Conservation (phyloP, 495 filamentous ascomycete species). For the Xylaria bambusicola region DNA sequence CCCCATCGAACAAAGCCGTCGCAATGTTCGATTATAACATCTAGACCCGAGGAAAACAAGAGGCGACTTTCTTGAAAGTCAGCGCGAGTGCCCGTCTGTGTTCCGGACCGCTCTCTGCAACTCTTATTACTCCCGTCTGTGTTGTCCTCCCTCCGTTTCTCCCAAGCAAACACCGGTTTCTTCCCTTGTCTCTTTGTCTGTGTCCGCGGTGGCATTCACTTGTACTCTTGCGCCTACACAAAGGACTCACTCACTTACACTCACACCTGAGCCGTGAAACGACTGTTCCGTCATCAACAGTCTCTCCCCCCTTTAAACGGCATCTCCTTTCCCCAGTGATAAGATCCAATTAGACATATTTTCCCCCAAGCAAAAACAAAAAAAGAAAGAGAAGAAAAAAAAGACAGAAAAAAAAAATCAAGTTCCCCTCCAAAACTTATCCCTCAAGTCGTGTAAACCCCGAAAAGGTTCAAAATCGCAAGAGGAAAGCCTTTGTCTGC, state of each 20-base stretch:
- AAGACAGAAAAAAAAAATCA: no score
- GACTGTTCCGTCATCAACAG: constrained; percentile 14
- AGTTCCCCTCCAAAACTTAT: no score
- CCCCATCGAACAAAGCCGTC: constrained; percentile 48
- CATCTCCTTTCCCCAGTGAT: constrained; percentile 4
- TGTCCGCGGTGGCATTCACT: constrained; percentile 49
- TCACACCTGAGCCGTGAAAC: constrained; percentile 1
- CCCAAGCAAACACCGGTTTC: constrained; percentile 7
- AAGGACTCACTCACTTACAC: constrained; percentile 23
- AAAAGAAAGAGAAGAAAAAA: neutral
- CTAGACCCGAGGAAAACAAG: constrained; percentile 35
- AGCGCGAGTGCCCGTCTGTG: constrained; percentile 38
- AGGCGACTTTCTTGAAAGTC: constrained; percentile 50
- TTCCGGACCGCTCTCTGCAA: constrained; percentile 21
- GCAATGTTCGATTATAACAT: constrained; percentile 51
- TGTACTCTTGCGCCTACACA: constrained; percentile 45
- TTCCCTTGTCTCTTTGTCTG: constrained; percentile 26
- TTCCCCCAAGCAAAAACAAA: neutral
- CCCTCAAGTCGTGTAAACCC: neutral
- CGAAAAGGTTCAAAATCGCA: neutral
- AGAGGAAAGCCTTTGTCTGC: neutral
- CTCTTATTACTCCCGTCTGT: neutral
- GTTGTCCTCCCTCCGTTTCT: constrained; percentile 7
- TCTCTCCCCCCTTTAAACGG: neutral
- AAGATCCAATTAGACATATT: constrained; percentile 3